phyloP scores from a whole-genome alignment of 2,329 filamentous ascomycete genomes.

The Fusarium neocosmosporiellum region DNA sequence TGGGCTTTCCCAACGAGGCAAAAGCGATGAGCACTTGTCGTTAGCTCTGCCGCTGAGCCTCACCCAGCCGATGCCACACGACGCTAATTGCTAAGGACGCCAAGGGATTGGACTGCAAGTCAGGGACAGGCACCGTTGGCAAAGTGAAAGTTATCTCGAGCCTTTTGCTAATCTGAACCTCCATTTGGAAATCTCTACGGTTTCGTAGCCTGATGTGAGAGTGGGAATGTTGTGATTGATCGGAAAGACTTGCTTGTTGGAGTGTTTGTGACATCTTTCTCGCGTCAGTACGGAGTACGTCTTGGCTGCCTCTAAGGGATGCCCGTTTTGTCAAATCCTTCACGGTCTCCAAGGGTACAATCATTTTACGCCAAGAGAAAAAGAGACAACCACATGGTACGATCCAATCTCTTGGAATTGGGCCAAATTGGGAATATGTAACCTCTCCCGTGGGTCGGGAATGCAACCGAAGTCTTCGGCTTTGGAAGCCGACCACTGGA shows the following conservation, averaged over 20 bases:
- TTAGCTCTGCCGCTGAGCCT: slow-evolving; percentile 31
- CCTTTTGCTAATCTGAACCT: not conserved
- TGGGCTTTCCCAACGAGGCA: slow-evolving; percentile 12
- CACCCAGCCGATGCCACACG: slow-evolving; percentile 3
- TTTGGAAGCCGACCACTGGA: slow-evolving; percentile 10
- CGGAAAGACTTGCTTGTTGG: not conserved
- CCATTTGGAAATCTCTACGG: not conserved
- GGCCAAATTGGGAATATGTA: not conserved
- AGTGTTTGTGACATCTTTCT: not conserved
- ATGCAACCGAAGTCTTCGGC: slow-evolving; percentile 7
- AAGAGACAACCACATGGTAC: not conserved
- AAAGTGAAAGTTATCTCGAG: not conserved
- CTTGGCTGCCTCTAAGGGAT: not conserved
- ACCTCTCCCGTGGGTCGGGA: slow-evolving; percentile 9
- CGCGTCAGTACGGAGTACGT: not conserved
- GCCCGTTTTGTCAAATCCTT: not conserved
- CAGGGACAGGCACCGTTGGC: not conserved
- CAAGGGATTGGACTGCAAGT: slow-evolving; percentile 1
- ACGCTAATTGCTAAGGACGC: not conserved
- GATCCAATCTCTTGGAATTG: not conserved
- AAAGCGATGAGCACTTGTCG: slow-evolving; percentile 18
- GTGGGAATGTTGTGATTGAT: not conserved
- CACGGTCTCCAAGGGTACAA: not conserved
- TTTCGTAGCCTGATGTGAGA: not conserved
- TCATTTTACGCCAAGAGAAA: not conserved